These are phyloP conservation scores for Haplosporangium gracile DNA, from an alignment of 192 early-diverging fungal genomes.

Conservation along the genomic window DNA sequence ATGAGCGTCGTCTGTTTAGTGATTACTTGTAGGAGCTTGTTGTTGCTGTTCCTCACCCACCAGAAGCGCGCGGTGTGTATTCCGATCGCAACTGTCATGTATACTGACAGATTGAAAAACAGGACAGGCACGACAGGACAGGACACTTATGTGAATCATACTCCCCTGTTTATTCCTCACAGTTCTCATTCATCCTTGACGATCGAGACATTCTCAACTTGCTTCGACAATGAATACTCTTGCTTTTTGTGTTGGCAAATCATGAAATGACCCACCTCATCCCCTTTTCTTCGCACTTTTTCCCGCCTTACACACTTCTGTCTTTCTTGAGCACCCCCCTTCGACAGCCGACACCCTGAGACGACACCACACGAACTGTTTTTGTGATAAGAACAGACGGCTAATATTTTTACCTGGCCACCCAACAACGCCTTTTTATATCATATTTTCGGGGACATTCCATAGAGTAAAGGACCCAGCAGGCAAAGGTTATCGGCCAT, in stretches of 20 bases:
- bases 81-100: constrained; percentile 28
- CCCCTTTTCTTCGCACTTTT: background rate
- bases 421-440: background rate
- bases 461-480: constrained; percentile 42
- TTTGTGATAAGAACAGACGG: background rate
- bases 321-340: background rate
- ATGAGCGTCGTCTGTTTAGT: background rate
- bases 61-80: background rate
- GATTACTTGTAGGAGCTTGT: background rate
- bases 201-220: background rate
- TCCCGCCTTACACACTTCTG: background rate
- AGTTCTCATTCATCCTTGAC: constrained; percentile 41
- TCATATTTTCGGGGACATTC: background rate
- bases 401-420: constrained; percentile 5
- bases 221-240: background rate
- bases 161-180: background rate
- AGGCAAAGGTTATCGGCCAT: constrained; percentile 43
- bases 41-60: background rate
- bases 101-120: background rate
- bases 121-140: background rate
- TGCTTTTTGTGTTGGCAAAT: background rate
- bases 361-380: background rate
- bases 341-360: background rate
- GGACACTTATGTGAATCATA: too few species aligned
- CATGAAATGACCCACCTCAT: background rate